Evolutionary conservation across 2,329 filamentous ascomycete species (phyloP).

Genomic region (Aspergillus carbonarius): DNA sequence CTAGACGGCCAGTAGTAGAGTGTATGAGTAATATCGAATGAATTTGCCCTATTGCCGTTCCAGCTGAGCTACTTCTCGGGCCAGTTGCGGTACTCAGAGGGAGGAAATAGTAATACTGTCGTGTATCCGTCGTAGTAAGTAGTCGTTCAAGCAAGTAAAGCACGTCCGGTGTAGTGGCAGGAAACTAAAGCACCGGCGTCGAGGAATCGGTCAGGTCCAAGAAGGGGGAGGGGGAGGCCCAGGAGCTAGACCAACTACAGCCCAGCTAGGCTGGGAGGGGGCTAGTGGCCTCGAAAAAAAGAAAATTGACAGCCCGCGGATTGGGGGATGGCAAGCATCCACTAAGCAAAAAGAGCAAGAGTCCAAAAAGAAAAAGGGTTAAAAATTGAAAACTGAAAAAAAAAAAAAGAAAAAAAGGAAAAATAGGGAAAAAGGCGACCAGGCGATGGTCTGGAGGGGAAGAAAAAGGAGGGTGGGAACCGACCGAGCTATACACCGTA

Average conservation of each 20-base stretch:
- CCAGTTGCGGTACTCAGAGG: background rate
- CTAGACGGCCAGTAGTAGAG: background rate
- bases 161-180: conserved; percentile 1
- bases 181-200: conserved; percentile 9
- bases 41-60: background rate
- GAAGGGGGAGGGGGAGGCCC: conserved; percentile 12
- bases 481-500: background rate
- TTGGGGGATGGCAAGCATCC: conserved; percentile 13
- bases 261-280: conserved; percentile 8
- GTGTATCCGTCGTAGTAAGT: background rate
- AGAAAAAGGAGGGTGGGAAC: background rate
- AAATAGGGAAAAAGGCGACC: conserved; percentile 3
- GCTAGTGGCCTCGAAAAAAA: conserved; percentile 9
- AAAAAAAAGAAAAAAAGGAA: conserved; percentile 8
- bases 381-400: conserved; percentile 10
- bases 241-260: conserved; percentile 3
- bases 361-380: background rate
- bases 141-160: background rate
- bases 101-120: background rate
- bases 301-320: conserved; percentile 15
- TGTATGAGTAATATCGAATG: conserved; percentile 4
- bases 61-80: background rate
- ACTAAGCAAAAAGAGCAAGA: conserved; percentile 1
- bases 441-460: background rate
- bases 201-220: conserved; percentile 11